A percentile compares a stretch with the other conserved stretches of the same genome.
These are phyloP conservation scores for Mycena sp. DNA, from an alignment of 1,284 basidiomycete genomes.

Conservation along the genomic window DNA sequence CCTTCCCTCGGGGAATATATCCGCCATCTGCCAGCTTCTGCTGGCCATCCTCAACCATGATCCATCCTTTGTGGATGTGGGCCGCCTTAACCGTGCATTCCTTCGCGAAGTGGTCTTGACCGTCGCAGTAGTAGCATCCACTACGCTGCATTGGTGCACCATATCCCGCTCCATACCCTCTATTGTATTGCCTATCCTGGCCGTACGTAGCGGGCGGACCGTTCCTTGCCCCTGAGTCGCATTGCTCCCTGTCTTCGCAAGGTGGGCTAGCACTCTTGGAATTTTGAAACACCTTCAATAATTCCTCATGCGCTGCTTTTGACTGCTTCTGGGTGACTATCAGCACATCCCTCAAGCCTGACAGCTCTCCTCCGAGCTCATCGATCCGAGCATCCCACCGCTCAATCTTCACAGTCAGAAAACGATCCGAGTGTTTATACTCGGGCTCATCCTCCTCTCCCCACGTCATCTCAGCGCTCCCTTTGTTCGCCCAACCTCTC, in stretches of 20 bases:
- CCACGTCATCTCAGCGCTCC: conserved; percentile 1
- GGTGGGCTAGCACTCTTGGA: neutral
- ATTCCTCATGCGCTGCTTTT: too few relatives aligned
- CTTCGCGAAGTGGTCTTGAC: too few relatives aligned
- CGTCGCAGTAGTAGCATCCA: conserved; percentile 7
- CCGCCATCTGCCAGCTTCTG: conserved; percentile 13
- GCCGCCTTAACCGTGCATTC: too few relatives aligned
- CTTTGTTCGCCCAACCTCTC: too few relatives aligned
- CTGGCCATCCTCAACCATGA: conserved; percentile 9
- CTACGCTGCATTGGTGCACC: neutral
- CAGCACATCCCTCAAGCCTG: neutral
- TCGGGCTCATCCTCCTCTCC: neutral
- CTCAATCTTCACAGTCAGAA: conserved; percentile 18
- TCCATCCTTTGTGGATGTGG: too few relatives aligned
- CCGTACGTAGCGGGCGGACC: neutral
- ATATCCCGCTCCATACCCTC: neutral
- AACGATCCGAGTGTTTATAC: conserved; percentile 7
- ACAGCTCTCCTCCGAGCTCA: conserved; percentile 3
- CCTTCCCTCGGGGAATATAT: conserved; percentile 9
- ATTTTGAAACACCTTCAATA: conserved; percentile 2
- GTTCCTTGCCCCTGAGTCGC: neutral
- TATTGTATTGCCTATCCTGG: neutral
- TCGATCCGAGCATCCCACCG: conserved; percentile 6
- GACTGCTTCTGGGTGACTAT: conserved; percentile 1
- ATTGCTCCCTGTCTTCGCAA: neutral